Base-by-base conservation (phyloP, 1,139 yeast genomes). In the Debaryomycetaceae sp. region DNA sequence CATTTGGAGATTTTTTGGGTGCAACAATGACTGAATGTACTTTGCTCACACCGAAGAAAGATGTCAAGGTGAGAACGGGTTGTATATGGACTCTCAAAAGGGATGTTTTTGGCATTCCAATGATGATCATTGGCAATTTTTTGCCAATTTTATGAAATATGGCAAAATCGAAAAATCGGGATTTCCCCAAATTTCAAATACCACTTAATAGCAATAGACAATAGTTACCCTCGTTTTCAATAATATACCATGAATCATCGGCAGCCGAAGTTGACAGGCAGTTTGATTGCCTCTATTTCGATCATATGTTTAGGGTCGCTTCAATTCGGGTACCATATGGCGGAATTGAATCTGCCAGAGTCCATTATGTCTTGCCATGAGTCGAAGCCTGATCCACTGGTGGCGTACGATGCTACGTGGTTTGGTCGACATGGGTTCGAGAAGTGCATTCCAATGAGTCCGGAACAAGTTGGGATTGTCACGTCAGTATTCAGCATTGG, bases 101-200 rank as follows among this genome's bases (percentile, higher is more conserved):
- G 58, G 84, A 80, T 53, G 84, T 80, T 11, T 80, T 80, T 59
- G 84, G 84, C 11, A 80, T 80, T 39, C 84, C 84, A 13, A 86
- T 93, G 91, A 91, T 91, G 96, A 86, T 93, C 37, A 80, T 93
- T 37, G 98, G 97, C 24, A 93, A 89, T 58, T 93, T 91, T 60
- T 68, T 91, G 55, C 97, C 97, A 1, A 84, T 87, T 24, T 57
- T 80, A 42, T 70, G 65, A 44, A 20, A 27, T 27, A 27, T 27
- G 31, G 31, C 31, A 27, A 27, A 11, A 27, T 27, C 11, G 31
- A 27, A 27, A 27, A 27, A 27, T 27, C 31, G 11, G 11, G 3
- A 27, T 27, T 27, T 11, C 31, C 31, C 31, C 31, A 27, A 27
- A 27, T 27, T 27, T 34, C 5, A 34, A 9, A n/a, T 34, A 34